These are phyloP conservation scores for Botryotinia calthae DNA, from an alignment of 2,329 filamentous ascomycete species.

Conservation along the genomic window DNA sequence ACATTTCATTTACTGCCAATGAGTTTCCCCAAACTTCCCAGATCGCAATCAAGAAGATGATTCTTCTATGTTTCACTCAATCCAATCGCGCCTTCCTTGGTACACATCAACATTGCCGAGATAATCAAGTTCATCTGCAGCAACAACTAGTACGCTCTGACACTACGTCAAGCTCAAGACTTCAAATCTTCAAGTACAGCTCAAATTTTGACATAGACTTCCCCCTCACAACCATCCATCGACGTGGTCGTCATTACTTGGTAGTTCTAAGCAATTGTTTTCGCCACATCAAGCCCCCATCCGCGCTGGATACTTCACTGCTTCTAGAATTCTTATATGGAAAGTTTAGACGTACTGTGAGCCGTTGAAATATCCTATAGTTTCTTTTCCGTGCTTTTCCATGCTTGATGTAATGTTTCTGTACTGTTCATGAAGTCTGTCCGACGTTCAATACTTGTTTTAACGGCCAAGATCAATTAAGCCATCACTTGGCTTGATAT, in stretches of 20 bases:
- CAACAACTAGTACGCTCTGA: neutral
- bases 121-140: neutral
- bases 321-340: neutral
- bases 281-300: neutral
- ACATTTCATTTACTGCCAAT: neutral
- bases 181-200: neutral
- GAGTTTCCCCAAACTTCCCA: neutral
- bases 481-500: neutral
- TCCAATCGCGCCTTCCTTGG: neutral
- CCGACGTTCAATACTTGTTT: neutral
- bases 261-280: conserved; percentile 2
- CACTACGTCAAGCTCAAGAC: neutral
- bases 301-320: neutral
- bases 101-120: neutral
- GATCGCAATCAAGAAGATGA: neutral
- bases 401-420: neutral
- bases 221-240: neutral
- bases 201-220: neutral
- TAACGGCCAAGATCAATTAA: neutral
- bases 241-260: neutral
- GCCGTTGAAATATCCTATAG: neutral
- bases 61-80: neutral
- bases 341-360: neutral
- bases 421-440: neutral
- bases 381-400: neutral